Conservation (phyloP, 495 filamentous ascomycete genomes). For the Glarea lozoyensis region DNA sequence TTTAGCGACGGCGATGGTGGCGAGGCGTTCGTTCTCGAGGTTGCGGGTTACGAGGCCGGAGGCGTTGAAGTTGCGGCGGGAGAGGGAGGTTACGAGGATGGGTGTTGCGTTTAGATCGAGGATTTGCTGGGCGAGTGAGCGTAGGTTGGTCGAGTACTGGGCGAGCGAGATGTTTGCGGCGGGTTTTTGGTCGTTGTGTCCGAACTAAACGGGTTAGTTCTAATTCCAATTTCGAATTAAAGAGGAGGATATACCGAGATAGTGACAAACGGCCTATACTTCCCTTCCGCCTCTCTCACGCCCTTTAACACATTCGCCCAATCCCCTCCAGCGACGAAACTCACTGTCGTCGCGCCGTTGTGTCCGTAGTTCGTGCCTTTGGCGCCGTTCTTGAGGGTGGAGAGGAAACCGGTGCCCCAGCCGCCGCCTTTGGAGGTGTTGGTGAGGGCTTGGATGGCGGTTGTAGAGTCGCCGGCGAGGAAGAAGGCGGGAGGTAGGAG, state of each 20-base stretch:
- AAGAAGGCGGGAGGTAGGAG: conserved; percentile 30
- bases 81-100: conserved; percentile 34
- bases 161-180: conserved; percentile 26
- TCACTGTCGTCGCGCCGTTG: conserved; percentile 42
- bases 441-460: conserved; percentile 30
- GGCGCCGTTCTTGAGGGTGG: conserved; percentile 29
- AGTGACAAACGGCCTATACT: conserved; percentile 35
- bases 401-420: conserved; percentile 45
- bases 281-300: conserved; percentile 17
- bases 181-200: conserved; percentile 47
- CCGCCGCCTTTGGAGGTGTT: conserved; percentile 10
- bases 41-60: conserved; percentile 27
- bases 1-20: conserved; percentile 31
- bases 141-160: conserved; percentile 31
- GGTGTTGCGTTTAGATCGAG: conserved; percentile 29
- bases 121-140: conserved; percentile 31
- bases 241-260: conserved; percentile 25
- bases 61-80: conserved; percentile 29
- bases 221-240: not conserved
- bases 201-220: conserved; percentile 30
- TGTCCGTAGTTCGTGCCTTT: conserved; percentile 38
- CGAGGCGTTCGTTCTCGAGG: conserved; percentile 28
- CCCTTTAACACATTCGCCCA: conserved; percentile 34
- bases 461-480: conserved; percentile 45
- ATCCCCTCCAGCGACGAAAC: conserved; percentile 33